These are phyloP conservation scores for Verticillium zaregamsianum DNA, from an alignment of 2,329 filamentous ascomycete genomes.

Conservation along the genomic window DNA sequence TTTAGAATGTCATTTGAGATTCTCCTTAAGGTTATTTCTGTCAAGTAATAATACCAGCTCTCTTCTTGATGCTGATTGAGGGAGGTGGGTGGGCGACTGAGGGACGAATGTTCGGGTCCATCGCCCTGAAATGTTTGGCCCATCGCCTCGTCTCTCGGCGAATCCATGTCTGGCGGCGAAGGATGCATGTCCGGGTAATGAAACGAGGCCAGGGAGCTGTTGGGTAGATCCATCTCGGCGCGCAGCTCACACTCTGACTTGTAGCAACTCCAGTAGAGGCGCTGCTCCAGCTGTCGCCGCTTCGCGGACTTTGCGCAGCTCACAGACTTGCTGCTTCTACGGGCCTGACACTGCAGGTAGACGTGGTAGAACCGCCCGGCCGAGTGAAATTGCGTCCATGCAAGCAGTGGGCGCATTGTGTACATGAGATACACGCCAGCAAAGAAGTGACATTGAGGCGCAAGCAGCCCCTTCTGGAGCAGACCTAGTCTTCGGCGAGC, in stretches of 20 bases:
- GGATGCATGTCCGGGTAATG: constrained; percentile 27
- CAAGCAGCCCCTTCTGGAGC: constrained; percentile 21
- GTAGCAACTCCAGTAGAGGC: constrained; percentile 38
- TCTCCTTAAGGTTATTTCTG: constrained; percentile 35
- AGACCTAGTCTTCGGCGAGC: constrained; percentile 20
- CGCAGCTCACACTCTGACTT: constrained; percentile 37
- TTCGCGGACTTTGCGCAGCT: constrained; percentile 6
- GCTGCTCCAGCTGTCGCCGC: constrained; percentile 28
- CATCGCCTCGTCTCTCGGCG: neutral
- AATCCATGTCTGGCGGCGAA: constrained; percentile 15
- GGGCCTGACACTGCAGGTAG: constrained; percentile 20
- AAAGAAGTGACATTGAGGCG: constrained; percentile 32
- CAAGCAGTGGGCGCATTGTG: constrained; percentile 28
- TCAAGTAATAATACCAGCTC: constrained; percentile 40
- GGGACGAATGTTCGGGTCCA: constrained; percentile 17
- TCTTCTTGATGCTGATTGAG: constrained; percentile 21
- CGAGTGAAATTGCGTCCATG: constrained; percentile 31
- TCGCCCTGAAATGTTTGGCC: too few relatives aligned
- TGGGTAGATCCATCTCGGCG: constrained; percentile 31
- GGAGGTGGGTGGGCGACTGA: neutral
- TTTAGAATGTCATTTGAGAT: constrained; percentile 36
- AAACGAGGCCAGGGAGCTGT: constrained; percentile 27
- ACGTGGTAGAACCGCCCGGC: constrained; percentile 26
- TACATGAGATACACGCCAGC: constrained; percentile 36
- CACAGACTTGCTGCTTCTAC: constrained; percentile 9